Evolutionary conservation across 257 asterid genomes (phyloP).

Genomic region (Fraxinus excelsior): DNA sequence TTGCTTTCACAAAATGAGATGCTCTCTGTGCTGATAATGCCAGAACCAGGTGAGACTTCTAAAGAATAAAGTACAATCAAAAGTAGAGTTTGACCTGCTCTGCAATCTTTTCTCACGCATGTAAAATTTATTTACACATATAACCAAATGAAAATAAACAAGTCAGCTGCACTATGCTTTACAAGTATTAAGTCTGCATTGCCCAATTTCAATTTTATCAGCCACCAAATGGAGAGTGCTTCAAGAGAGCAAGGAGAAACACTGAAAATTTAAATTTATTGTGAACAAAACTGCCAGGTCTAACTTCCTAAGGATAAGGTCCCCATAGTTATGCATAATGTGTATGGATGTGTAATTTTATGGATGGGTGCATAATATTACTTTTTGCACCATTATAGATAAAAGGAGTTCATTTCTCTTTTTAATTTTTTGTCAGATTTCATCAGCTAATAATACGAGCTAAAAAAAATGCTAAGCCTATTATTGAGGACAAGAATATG

Average conservation of each 20-base stretch:
- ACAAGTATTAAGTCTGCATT: not conserved
- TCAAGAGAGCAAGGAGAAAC: not conserved
- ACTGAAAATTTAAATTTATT: not conserved
- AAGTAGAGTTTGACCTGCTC: not conserved
- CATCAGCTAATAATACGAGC: not conserved
- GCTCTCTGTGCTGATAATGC: not conserved
- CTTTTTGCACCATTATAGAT: not conserved
- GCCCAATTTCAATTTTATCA: not conserved
- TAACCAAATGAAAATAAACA: not conserved
- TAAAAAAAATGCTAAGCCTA: not conserved
- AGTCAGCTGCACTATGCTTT: not conserved
- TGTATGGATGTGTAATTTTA: not conserved
- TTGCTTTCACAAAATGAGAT: slow-evolving; percentile 6
- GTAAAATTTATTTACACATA: not conserved
- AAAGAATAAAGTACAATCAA: not conserved
- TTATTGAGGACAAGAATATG: not conserved
- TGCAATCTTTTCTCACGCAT: not conserved
- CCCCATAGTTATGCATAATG: not conserved
- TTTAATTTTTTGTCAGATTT: not conserved
- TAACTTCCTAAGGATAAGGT: not conserved
- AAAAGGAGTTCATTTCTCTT: not conserved
- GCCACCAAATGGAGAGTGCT: not conserved
- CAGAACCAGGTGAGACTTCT: not conserved
- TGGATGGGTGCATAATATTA: not conserved
- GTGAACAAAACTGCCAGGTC: slow-evolving; percentile 7